phyloP scores from a whole-genome alignment of 495 filamentous ascomycete species.

The Penicillium cinerascens region DNA sequence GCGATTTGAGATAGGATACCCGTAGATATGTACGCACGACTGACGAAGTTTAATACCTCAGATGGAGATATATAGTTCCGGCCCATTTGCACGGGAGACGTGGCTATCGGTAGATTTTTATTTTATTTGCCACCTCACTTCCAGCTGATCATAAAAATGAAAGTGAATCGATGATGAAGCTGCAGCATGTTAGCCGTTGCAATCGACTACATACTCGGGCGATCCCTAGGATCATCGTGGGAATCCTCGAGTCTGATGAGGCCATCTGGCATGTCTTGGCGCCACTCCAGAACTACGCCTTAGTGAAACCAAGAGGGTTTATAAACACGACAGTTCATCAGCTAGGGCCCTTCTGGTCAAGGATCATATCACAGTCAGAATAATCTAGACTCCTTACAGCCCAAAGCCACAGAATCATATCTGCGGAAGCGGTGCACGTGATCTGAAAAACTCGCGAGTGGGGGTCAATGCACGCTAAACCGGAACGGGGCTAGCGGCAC shows the following conservation, averaged over 20 bases:
- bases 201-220: slow-evolving; percentile 8
- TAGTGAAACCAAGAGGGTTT: background rate
- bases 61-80: slow-evolving; percentile 18
- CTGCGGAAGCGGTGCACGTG: slow-evolving; percentile 35
- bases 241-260: slow-evolving; percentile 21
- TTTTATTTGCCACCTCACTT: background rate
- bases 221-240: slow-evolving; percentile 18
- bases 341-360: background rate
- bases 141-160: background rate
- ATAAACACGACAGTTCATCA: background rate
- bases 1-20: too few relatives aligned
- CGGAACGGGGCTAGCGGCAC: slow-evolving; percentile 26
- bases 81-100: slow-evolving; percentile 9
- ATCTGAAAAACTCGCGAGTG: slow-evolving; percentile 34
- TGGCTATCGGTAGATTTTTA: slow-evolving; percentile 7
- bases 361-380: background rate
- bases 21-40: background rate
- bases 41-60: background rate
- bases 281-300: background rate
- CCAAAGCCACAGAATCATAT: background rate
- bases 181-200: background rate
- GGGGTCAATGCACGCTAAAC: slow-evolving; percentile 29
- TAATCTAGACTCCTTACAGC: background rate
- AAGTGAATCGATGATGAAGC: background rate
- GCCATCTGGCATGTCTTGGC: slow-evolving; percentile 48